phyloP scores from a whole-genome alignment of 257 asterid genomes.

The Solanum acaule region DNA sequence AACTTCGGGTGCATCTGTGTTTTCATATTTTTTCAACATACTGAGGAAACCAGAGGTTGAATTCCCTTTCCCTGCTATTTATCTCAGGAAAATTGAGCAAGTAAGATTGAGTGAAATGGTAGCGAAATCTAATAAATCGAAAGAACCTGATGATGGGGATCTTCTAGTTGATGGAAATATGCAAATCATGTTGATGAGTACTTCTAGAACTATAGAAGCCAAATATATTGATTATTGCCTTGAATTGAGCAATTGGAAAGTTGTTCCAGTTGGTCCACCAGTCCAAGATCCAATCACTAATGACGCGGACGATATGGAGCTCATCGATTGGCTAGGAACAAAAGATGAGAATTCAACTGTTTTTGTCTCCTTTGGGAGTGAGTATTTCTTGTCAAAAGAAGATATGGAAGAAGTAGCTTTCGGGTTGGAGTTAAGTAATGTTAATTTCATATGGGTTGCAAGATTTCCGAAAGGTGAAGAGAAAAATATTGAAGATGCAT shows the following conservation, averaged over 20 bases:
- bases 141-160: conserved; percentile 11
- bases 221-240: conserved; percentile 32
- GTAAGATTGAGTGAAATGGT: not conserved
- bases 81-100: conserved; percentile 4
- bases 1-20: conserved; percentile 21
- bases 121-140: not conserved
- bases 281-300: not conserved
- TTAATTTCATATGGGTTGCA: conserved; percentile 43
- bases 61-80: conserved; percentile 26
- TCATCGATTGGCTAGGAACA: conserved; percentile 37
- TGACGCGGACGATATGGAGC: not conserved
- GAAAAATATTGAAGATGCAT: conserved; percentile 6
- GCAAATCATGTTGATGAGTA: conserved; percentile 16
- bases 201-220: conserved; percentile 27
- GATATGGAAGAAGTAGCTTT: conserved; percentile 38
- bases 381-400: conserved; percentile 28
- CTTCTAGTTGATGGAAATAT: not conserved
- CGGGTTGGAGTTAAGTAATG: conserved; percentile 40
- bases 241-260: not conserved
- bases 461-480: conserved; percentile 29
- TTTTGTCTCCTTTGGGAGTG: conserved; percentile 51
- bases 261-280: conserved; percentile 24
- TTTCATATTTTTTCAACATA: conserved; percentile 14
- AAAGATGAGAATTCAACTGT: conserved; percentile 26
- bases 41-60: not conserved